These are phyloP conservation scores for Pleurotus citrinopileatus DNA, from an alignment of 768 basidiomycete genomes.

Conservation along the genomic window DNA sequence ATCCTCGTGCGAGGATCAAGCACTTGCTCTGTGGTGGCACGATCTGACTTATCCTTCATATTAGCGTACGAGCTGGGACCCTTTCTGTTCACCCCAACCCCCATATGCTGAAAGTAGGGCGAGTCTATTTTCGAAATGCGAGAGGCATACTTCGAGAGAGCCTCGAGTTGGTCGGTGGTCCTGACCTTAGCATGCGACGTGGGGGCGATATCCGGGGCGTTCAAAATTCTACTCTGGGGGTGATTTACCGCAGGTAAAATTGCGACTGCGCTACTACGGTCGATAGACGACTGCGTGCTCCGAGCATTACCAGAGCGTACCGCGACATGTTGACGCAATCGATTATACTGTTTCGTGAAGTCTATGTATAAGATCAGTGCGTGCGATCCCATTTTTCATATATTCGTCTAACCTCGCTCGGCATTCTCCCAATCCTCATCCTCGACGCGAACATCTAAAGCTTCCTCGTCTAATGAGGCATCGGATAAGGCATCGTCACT, in stretches of 20 bases:
- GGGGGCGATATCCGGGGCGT: slow-evolving; percentile 22
- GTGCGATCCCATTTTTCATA: background rate
- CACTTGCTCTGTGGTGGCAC: slow-evolving; percentile 96
- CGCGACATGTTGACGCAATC: slow-evolving; percentile 87
- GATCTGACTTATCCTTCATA: slow-evolving; percentile 92
- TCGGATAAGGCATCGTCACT: slow-evolving; percentile 37
- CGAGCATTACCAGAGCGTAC: slow-evolving; percentile 72
- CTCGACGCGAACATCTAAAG: slow-evolving; percentile 62
- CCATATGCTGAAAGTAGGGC: slow-evolving; percentile 52
- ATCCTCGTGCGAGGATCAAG: slow-evolving; percentile 93
- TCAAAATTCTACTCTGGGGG: slow-evolving; percentile 34
- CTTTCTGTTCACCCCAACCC: slow-evolving; percentile 86
- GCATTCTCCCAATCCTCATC: slow-evolving; percentile 90
- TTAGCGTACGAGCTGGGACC: slow-evolving; percentile 87
- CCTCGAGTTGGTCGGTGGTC: slow-evolving; percentile 69
- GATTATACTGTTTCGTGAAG: slow-evolving; percentile 98
- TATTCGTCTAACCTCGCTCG: slow-evolving; percentile 62
- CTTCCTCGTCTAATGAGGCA: slow-evolving; percentile 41
- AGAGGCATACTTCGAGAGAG: slow-evolving; percentile 74
- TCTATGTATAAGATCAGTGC: slow-evolving; percentile 44
- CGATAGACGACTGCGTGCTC: slow-evolving; percentile 51
- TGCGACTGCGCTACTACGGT: slow-evolving; percentile 49
- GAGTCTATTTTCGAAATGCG: slow-evolving; percentile 72
- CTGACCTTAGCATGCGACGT: slow-evolving; percentile 47
- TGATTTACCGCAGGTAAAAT: slow-evolving; percentile 72